Base-by-base conservation (phyloP, 129 eudicot species). In the Arctium minus region DNA sequence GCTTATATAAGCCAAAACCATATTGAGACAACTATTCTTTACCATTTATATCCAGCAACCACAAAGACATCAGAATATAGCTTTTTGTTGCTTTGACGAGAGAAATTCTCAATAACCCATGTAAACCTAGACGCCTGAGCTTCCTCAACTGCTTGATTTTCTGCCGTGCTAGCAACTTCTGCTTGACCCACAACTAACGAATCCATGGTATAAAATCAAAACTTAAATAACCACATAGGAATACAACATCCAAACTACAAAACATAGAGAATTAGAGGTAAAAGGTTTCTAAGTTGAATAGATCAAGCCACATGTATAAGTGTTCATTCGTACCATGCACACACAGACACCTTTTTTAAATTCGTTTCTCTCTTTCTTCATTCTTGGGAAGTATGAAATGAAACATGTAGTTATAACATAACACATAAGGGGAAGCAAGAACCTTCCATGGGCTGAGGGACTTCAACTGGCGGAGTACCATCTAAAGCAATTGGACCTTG, bases 1-100 rank as follows among this genome's bases (percentile, higher is more conserved):
- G 32, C 53, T 46, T 31, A 48, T 33, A 70, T 27, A 64, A 31
- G 74, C 17, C 64, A 74, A 82, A 60, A 37, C 4, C 29, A 53
- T 33, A 56, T 42, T 7, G 36, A 80, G 11, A 74, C 30, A 33
- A 13, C 76, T 48, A 62, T 30, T 72, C 69, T 46, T 85, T 95
- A 95, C 99, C 99, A 95, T 88, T 93, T 91, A 85, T 87, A 93
- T 70, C 92, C 92, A n/a, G 93, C 97, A 79, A 91, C 97, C 65
- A 79, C 74, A 83, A 95, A 95, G 80, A 81, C 84, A 15, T 95
- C 97, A 4, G 99, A 95, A 83, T 95, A 95, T 50, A 89, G 93
- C 91, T 95, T 93, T 89, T 91, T 95, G 77, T 78, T 70, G 79
- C 62, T 91, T 84, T 90, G 74, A 37, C 94, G 89, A 70, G 97